A percentile compares a stretch with the other conserved stretches of the same genome.
These are phyloP conservation scores for Monosporascus sp. DNA, from an alignment of 2,329 filamentous ascomycete species.

Conservation along the genomic window DNA sequence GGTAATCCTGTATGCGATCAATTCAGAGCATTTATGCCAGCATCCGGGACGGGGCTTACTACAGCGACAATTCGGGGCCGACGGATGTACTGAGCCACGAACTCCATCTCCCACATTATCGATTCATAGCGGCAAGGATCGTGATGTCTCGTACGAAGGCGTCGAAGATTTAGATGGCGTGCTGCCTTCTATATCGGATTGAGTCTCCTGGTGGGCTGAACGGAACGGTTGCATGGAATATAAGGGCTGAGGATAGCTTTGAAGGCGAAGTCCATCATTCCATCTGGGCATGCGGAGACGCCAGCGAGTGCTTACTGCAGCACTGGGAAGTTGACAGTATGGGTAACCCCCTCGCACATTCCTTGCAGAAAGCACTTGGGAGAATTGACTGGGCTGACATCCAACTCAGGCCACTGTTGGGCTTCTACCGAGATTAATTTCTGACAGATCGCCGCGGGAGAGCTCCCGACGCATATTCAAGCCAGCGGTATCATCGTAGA, in stretches of 20 bases:
- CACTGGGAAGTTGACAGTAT: slow-evolving; percentile 41
- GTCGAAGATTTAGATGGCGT: slow-evolving; percentile 37
- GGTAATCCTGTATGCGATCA: slow-evolving; percentile 33
- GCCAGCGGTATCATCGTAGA: slow-evolving; percentile 39
- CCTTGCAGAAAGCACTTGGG: background rate
- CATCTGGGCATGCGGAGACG: slow-evolving; percentile 36
- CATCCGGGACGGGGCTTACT: slow-evolving; percentile 41
- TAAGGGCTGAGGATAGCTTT: slow-evolving; percentile 28
- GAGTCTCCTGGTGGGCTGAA: slow-evolving; percentile 37
- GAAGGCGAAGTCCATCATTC: slow-evolving; percentile 37
- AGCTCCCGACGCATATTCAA: slow-evolving; percentile 37
- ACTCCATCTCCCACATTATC: slow-evolving; percentile 37
- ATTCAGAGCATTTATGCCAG: slow-evolving; percentile 42
- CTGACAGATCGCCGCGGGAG: slow-evolving; percentile 34
- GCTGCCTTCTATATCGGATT: slow-evolving; percentile 35
- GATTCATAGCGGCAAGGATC: slow-evolving; percentile 41
- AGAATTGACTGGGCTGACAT: background rate
- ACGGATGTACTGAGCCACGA: slow-evolving; percentile 32
- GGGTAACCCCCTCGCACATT: slow-evolving; percentile 22
- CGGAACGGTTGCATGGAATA: slow-evolving; percentile 33
- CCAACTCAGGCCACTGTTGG: slow-evolving; percentile 36
- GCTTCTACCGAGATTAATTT: slow-evolving; percentile 40
- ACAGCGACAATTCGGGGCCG: slow-evolving; percentile 33
- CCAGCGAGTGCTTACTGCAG: slow-evolving; percentile 30
- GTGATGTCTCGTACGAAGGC: slow-evolving; percentile 37